phyloP scores from a whole-genome alignment of 2,329 filamentous ascomycete species.

The Botrytis medusae region DNA sequence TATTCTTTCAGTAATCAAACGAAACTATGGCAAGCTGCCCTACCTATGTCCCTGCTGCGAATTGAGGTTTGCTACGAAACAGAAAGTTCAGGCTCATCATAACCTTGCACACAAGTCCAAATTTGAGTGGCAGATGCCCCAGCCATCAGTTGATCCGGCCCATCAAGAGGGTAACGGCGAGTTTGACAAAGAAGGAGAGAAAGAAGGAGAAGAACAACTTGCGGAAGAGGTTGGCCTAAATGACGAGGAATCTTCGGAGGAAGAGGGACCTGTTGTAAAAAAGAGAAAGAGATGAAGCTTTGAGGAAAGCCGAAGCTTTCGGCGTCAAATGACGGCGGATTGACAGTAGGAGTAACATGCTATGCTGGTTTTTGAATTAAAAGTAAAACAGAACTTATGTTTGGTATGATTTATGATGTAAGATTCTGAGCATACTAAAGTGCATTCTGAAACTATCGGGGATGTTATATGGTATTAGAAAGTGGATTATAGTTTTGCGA shows the following conservation, averaged over 20 bases:
- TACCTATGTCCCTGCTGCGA: slow-evolving; percentile 6
- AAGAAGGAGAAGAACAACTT: neutral
- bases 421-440: neutral
- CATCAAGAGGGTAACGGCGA: neutral
- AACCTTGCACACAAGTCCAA: neutral
- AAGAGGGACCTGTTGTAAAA: neutral
- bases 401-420: neutral
- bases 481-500: neutral
- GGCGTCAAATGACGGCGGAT: neutral
- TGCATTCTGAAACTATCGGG: neutral
- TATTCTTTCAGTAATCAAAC: neutral
- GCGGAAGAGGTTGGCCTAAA: neutral
- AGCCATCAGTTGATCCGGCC: neutral
- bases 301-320: neutral
- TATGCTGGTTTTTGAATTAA: neutral
- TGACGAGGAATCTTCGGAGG: neutral
- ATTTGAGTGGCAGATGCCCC: neutral
- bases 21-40: neutral
- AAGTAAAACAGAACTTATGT: too few species aligned
- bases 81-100: neutral
- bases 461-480: neutral
- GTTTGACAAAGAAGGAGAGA: neutral
- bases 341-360: neutral
- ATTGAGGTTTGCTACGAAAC: neutral
- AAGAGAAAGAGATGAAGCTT: neutral